Percentiles rank a stretch among this genome's conserved stretches.
Evolutionary conservation across 306 rosid species (phyloP).

Genomic region (Leucaena leucocephala): DNA sequence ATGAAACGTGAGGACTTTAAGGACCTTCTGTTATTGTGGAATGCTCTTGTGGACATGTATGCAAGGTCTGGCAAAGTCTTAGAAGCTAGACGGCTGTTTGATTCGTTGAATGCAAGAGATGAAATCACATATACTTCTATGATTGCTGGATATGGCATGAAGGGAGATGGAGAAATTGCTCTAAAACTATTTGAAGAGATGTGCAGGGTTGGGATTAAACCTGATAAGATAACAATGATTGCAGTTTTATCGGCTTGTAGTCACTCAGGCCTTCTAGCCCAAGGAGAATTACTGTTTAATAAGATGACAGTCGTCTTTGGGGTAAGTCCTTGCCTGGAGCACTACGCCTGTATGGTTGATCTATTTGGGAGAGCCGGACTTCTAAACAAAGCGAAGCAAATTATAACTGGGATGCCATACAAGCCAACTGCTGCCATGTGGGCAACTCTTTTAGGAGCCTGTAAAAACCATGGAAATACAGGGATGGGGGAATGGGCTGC

Average conservation of each 20-base stretch:
- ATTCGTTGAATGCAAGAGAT: conserved; percentile 66
- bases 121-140: conserved; percentile 84
- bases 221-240: conserved; percentile 82
- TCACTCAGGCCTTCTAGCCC: conserved; percentile 75
- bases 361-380: conserved; percentile 92
- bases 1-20: conserved; percentile 54
- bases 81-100: conserved; percentile 75
- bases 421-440: conserved; percentile 91
- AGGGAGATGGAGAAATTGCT: conserved; percentile 75
- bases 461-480: conserved; percentile 67
- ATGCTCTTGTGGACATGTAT: conserved; percentile 88
- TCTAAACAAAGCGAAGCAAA: conserved; percentile 60
- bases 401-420: conserved; percentile 74
- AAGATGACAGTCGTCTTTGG: conserved; percentile 59
- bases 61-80: conserved; percentile 78
- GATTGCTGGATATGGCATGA: conserved; percentile 83
- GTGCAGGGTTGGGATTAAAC: conserved; percentile 57
- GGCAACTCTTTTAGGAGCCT: conserved; percentile 86
- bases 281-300: conserved; percentile 60
- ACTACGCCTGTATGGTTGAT: conserved; percentile 82
- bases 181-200: conserved; percentile 79
- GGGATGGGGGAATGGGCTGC: conserved; percentile 90
- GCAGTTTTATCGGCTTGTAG: conserved; percentile 84
- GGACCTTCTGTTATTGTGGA: conserved; percentile 65
- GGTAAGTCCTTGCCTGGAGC: conserved; percentile 67